phyloP scores from a whole-genome alignment of 352 stramenopile genomes.

The Blastocystis sp. region DNA sequence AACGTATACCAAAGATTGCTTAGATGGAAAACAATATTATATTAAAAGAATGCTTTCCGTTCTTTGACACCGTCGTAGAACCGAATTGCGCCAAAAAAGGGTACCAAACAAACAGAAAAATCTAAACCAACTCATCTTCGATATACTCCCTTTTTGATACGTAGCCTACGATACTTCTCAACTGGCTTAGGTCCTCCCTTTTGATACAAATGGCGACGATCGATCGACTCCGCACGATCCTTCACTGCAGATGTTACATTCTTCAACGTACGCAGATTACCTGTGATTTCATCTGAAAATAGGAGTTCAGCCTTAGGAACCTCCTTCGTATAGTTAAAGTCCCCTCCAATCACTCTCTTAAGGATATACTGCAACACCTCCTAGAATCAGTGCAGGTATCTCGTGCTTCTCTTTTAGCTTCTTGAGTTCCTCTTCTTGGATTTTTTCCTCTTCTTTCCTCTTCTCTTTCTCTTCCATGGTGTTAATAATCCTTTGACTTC shows the following conservation, averaged over 20 bases:
- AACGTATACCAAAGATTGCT: too few species aligned
- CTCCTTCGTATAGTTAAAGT: constrained; percentile 15
- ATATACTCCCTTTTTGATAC: constrained; percentile 42
- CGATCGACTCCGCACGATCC: constrained; percentile 10
- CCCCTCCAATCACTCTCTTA: neutral
- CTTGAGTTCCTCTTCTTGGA: neutral
- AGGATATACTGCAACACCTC: constrained; percentile 52
- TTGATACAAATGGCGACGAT: constrained; percentile 26
- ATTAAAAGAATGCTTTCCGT: neutral
- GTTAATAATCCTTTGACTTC: neutral
- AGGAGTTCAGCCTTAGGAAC: constrained; percentile 31
- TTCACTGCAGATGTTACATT: neutral
- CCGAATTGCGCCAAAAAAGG: neutral
- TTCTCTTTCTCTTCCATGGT: neutral
- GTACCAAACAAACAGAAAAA: constrained; percentile 4
- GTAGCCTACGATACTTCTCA: constrained; percentile 17
- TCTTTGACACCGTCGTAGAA: neutral
- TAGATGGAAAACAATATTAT: too few species aligned
- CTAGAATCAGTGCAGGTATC: constrained; percentile 2
- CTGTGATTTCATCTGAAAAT: constrained; percentile 33
- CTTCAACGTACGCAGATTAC: neutral
- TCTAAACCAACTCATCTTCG: constrained; percentile 30
- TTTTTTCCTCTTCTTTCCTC: neutral
- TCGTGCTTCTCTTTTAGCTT: constrained; percentile 1
- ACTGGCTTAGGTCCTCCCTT: neutral